Evolutionary conservation across 495 filamentous ascomycete genomes (phyloP), one percentile per base, ranked within the genome.

Genomic region (Evansstolkia leycettana): DNA sequence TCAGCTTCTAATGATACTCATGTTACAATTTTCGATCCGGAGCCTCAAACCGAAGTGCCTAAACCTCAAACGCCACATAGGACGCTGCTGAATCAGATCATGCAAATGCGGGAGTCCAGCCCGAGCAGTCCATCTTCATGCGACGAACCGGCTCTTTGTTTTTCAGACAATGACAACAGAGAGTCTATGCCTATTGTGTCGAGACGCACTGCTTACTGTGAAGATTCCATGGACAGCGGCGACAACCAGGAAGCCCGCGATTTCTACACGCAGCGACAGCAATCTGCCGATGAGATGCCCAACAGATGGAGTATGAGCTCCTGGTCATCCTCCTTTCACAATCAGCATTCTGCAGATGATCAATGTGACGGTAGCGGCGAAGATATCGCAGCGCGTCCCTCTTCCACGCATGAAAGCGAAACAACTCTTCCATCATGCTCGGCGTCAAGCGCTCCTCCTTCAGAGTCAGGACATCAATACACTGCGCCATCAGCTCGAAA

Each of bases 21-120:
- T 31, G 67, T 68, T n/a, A 83, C 76, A 5, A 68, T 74, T 39
- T 80, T 84, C 44, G 82, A 85, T 37, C 68, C 65, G 19, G 81
- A 85, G 33, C 73, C 75, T 27, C 80, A 84, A 46, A 69, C 65
- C 2, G 74, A 78, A n/a, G 55, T 73, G 2, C 51, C 62, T 14
- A 40, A 48, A 16, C 53, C 54, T n/a, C 56, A 39, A 50, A 32
- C 43, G 47, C 60, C 58, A 12, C 62, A 68, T 37, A 58, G 58
- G n/a, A 67, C 63, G 29, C 39, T 73, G 5, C 42, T 72, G 27
- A 65, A 48, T 37, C 67, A 72, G 15, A 67, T 73, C 4, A 70
- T 70, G 63, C 56, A 57, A 19, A 65, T 69, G 37, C 65, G 65
- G 24, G 68, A 65, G 38, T 59, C 57, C 7, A 68, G 60, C 33